Evolutionary conservation across 2,329 filamentous ascomycete species (phyloP), one percentile per base, ranked within the genome.

Genomic region (Alternaria dauci): DNA sequence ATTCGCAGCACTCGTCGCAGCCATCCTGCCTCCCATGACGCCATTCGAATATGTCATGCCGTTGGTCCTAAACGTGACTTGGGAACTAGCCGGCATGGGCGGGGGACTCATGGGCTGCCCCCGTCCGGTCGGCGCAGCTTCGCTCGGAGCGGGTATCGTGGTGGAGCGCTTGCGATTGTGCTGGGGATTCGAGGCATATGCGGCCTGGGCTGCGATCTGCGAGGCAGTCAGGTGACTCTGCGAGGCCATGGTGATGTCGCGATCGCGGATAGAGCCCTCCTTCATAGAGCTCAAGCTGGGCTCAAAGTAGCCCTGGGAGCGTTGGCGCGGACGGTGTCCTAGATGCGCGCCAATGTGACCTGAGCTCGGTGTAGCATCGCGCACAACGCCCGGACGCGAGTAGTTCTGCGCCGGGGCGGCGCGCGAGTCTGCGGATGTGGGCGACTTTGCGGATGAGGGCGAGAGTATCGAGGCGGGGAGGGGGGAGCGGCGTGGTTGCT

Each of bases 151-250:
- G 6, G 91, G 88, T 8, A 91, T 87, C 0, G 91, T 93, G 76
- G 91, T 89, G 14, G 91, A 93, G 53, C 91, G 86, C 75, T 92
- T 91, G 20, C 91, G 84, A 59, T 77, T 82, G 69, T 77, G 78
- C 64, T 79, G 77, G 43, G 82, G 81, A 71, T 86, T 84, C 71
- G 89, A 86, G 81, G 92, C 88, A 72, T 91, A 88, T 56, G 91
- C 91, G 9, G 91, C 88, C 78, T 93, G 91, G 18, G 91, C 91
- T 39, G 91, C 91, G 65, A 93, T 92, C 76, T 92, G 89, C 77
- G 90, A 92, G n/a, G 91, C 88, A 79, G 80, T 78, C 78, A 88
- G 71, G 34, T 79, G 79, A 58, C 41, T 60, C 20, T 60, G 58
- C 52, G 68, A 62, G 63, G 81, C 80, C 71, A 77, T 74, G 86